Base-by-base conservation (phyloP, 441 rosid species). In the Erodium trifolium region DNA sequence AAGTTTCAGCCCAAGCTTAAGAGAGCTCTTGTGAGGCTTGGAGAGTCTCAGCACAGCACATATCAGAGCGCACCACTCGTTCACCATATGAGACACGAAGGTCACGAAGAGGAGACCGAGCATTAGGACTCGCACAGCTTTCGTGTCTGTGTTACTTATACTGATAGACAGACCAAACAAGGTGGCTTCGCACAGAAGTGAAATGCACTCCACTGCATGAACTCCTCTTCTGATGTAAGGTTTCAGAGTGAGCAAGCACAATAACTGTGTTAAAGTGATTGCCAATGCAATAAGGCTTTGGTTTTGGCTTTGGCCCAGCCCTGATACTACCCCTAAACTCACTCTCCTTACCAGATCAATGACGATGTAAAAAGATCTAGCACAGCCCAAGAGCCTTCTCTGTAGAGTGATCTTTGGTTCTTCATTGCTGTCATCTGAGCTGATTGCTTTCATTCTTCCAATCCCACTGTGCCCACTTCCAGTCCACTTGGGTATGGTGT, bases 391-490 rank as follows among this genome's bases (percentile, higher is more conserved):
- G 18, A 77, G n/a, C 73, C 71, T 78, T 18, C 51, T 67, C 7
- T 47, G 62, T 14, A 68, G 43, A 4, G 85, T 79, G 49, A 73
- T 70, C 66, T 68, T 74, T 41, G 67, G 45, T 70, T 80, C 89
- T 70, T 80, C 85, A 18, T 76, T 78, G 82, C 84, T 83, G 57
- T 83, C 84, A 35, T 77, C 82, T 12, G 79, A 80, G 76, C 84
- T 80, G 34, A 81, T 69, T 47, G 86, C 85, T 65, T 82, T 81
- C 86, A 81, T 81, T 73, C 86, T 79, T 63, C 86, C 85, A 45
- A 83, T 83, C 72, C 86, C 88, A 73, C 75, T 79, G 63, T 51
- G 77, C 34, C 75, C 74, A 62, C 85, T 80, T 70, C 68, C 84
- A 3, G 74, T 74, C 84, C 84, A 78, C 68, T 66, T 80, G 4